Conservation (phyloP, 148 eudicot genomes). For the Tetragonia tetragonoides region DNA sequence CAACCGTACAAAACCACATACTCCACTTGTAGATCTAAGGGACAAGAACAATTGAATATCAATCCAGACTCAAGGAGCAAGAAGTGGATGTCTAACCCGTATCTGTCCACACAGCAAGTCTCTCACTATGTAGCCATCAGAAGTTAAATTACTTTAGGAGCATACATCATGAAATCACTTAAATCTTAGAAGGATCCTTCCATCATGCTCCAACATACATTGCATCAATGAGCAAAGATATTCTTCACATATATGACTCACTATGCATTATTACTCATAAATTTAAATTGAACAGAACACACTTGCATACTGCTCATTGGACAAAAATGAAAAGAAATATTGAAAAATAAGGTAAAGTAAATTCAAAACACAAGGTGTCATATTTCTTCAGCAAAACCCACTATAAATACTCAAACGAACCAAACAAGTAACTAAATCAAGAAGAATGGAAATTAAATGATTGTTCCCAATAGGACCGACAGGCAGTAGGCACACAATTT, state of each 20-base stretch:
- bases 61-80: neutral
- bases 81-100: slow-evolving; percentile 28
- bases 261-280: neutral
- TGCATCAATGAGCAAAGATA: neutral
- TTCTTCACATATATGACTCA: neutral
- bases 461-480: neutral
- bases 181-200: slow-evolving; percentile 18
- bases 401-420: neutral
- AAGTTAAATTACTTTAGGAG: slow-evolving; percentile 36
- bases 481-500: neutral
- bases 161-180: slow-evolving; percentile 33
- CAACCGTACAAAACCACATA: neutral
- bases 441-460: neutral
- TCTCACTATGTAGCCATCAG: slow-evolving; percentile 36
- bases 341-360: neutral
- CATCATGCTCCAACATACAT: slow-evolving; percentile 33
- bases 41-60: neutral
- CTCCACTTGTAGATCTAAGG: neutral
- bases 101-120: slow-evolving; percentile 35
- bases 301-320: neutral
- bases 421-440: neutral
- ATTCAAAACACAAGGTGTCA: neutral
- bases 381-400: neutral
- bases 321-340: neutral
- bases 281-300: neutral